A percentile compares a stretch with the other conserved stretches of the same genome.
Evolutionary conservation across 2,329 filamentous ascomycete species (phyloP).

Genomic region (Grosmannia serpens): DNA sequence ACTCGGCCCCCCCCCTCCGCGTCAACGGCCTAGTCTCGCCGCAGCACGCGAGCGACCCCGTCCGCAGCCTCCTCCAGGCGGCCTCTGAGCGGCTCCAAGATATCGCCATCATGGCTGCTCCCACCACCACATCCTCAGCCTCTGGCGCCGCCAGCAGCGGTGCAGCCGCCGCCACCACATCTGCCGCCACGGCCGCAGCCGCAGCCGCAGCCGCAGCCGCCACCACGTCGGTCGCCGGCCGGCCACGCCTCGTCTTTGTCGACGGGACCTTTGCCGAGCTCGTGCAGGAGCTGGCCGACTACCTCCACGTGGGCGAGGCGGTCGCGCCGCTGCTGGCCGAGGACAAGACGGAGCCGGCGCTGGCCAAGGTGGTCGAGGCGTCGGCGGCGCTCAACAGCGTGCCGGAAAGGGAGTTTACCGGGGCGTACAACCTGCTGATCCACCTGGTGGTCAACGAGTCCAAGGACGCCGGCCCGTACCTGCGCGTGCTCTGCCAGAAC

Average conservation of each 20-base stretch:
- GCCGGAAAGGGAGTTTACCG: constrained; percentile 92
- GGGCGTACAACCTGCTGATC: constrained; percentile 93
- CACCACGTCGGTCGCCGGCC: constrained; percentile 8
- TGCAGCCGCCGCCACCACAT: no score
- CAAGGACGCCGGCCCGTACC: constrained; percentile 71
- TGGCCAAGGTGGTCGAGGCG: constrained; percentile 80
- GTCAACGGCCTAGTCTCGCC: no score
- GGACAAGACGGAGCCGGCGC: constrained; percentile 72
- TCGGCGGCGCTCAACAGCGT: constrained; percentile 68
- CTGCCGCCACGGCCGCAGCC: constrained; percentile 1
- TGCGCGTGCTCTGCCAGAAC: constrained; percentile 80
- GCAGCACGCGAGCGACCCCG: not conserved
- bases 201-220: not conserved
- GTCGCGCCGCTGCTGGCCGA: constrained; percentile 62
- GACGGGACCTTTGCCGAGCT: constrained; percentile 93
- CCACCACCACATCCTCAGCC: not conserved
- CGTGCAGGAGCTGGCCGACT: constrained; percentile 86
- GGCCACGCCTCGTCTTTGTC: constrained; percentile 58
- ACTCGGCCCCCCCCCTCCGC: not conserved
- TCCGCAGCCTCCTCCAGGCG: not conserved
- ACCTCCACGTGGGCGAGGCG: constrained; percentile 74
- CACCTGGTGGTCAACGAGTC: constrained; percentile 76
- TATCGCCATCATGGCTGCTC: not conserved
- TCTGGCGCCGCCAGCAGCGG: no score
- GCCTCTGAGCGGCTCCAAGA: not conserved